phyloP scores from a whole-genome alignment of 2,329 filamentous ascomycete genomes.

The Epichloe aotearoae region DNA sequence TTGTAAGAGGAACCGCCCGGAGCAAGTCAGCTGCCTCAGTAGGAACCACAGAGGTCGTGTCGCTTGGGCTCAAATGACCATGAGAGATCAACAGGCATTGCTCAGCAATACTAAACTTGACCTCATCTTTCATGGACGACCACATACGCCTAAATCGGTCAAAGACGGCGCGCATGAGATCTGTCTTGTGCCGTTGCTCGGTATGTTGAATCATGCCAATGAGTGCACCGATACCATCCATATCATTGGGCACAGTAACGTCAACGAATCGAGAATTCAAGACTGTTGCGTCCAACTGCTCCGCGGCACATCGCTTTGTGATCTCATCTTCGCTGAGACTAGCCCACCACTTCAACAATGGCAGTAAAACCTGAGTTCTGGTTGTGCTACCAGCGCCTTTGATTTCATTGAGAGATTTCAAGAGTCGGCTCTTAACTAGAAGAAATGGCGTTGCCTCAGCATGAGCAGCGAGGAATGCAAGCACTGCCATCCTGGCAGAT shows the following conservation, averaged over 20 bases:
- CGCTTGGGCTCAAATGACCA: slow-evolving; percentile 21
- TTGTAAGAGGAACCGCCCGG: slow-evolving; percentile 58
- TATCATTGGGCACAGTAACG: slow-evolving; percentile 40
- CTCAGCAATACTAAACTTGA: slow-evolving; percentile 45
- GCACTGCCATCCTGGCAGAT: slow-evolving; percentile 47
- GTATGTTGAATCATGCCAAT: slow-evolving; percentile 32
- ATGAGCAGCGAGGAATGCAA: slow-evolving; percentile 64
- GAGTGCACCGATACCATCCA: slow-evolving; percentile 37
- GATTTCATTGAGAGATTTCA: slow-evolving; percentile 59
- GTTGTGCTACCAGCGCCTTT: slow-evolving; percentile 57
- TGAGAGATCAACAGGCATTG: slow-evolving; percentile 51
- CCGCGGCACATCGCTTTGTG: slow-evolving; percentile 24
- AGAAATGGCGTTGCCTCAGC: slow-evolving; percentile 54
- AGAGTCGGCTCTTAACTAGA: slow-evolving; percentile 54
- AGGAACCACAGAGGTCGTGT: slow-evolving; percentile 25
- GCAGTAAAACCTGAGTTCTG: slow-evolving; percentile 64
- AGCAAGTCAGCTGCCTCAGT: slow-evolving; percentile 59
- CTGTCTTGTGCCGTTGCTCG: slow-evolving; percentile 24
- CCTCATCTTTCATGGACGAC: slow-evolving; percentile 53
- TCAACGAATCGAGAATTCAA: slow-evolving; percentile 35
- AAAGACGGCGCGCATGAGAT: slow-evolving; percentile 54
- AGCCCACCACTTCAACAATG: slow-evolving; percentile 58
- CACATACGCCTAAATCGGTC: slow-evolving; percentile 58
- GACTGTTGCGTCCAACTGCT: slow-evolving; percentile 27
- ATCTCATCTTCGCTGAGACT: slow-evolving; percentile 38